Evolutionary conservation across 1,284 basidiomycete genomes (phyloP), one percentile per base, ranked within the genome.

Genomic region (Stereum hirsutum): DNA sequence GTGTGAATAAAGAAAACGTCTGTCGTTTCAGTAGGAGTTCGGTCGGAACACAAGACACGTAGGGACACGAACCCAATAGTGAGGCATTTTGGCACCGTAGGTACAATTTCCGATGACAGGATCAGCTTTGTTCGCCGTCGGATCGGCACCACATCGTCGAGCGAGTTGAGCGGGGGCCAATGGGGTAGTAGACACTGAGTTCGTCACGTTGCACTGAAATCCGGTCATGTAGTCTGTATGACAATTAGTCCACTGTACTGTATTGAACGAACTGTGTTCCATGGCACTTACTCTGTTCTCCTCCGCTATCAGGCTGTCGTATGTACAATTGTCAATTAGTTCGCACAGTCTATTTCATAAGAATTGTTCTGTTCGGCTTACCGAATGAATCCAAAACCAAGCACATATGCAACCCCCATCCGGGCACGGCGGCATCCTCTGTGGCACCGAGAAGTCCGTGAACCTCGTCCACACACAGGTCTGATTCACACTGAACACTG

Each of bases 221-320:
- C 78, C 78, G 46, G 75, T 83, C 79, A 87, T 86, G 63, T 84
- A 87, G 54, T 75, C 75, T 77, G 48, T n/a, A n/a, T n/a, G n/a
- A n/a, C n/a, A n/a, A n/a, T n/a, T n/a, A n/a, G n/a, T n/a, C n/a
- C n/a, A n/a, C n/a, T n/a, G n/a, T n/a, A n/a, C n/a, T n/a, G n/a
- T n/a, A n/a, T n/a, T n/a, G n/a, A n/a, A n/a, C n/a, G n/a, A n/a
- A n/a, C n/a, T n/a, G n/a, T n/a, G n/a, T n/a, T n/a, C n/a, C n/a
- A n/a, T n/a, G 35, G 46, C 4, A 45, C 66, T 26, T 36, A 70
- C 70, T 72, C 48, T 73, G 68, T 52, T 69, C 65, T 15, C 62
- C 54, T 11, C 72, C 70, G 33, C 64, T 62, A 44, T 72, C 63
- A 1, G 62, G 51, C 56, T 62, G 43, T 8, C 5, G 7, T 34